A percentile compares a stretch with the other conserved stretches of the same genome.
These are phyloP conservation scores for Zanthoxylum bungeanum DNA, from an alignment of 345 rosid species.

Conservation along the genomic window DNA sequence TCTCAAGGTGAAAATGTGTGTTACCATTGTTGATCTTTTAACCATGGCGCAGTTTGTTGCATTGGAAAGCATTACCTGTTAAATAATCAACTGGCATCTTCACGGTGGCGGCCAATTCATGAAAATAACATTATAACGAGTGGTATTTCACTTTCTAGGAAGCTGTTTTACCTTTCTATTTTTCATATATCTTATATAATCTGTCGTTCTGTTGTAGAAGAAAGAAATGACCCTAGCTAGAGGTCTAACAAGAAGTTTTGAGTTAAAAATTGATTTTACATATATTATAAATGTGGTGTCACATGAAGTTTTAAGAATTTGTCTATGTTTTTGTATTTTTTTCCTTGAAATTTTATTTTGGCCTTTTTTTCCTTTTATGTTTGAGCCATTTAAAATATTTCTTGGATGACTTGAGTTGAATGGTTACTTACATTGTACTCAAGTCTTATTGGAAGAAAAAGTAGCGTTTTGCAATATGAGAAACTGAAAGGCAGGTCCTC, in stretches of 20 bases:
- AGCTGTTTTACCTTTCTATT: not conserved
- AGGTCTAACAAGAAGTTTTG: not conserved
- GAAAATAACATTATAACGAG: not conserved
- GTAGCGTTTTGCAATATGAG: no score
- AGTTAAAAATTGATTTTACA: no score
- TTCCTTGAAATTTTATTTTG: no score
- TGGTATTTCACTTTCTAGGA: not conserved
- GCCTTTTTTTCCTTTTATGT: no score
- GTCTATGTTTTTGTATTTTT: no score
- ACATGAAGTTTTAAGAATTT: no score
- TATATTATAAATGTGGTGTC: no score
- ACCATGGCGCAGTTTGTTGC: not conserved
- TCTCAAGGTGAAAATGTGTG: not conserved
- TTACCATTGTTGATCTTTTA: not conserved
- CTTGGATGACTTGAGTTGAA: no score
- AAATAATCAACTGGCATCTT: not conserved
- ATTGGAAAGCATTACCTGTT: not conserved
- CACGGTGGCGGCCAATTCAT: not conserved
- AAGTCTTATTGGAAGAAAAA: no score
- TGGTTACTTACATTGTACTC: no score
- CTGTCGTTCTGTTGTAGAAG: not conserved
- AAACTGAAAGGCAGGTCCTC: no score
- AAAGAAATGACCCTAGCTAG: not conserved
- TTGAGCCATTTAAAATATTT: no score
- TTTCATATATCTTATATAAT: not conserved